phyloP scores from a whole-genome alignment of 225 moss, liverwort and hornwort genomes.

The Anthoceros angustus region DNA sequence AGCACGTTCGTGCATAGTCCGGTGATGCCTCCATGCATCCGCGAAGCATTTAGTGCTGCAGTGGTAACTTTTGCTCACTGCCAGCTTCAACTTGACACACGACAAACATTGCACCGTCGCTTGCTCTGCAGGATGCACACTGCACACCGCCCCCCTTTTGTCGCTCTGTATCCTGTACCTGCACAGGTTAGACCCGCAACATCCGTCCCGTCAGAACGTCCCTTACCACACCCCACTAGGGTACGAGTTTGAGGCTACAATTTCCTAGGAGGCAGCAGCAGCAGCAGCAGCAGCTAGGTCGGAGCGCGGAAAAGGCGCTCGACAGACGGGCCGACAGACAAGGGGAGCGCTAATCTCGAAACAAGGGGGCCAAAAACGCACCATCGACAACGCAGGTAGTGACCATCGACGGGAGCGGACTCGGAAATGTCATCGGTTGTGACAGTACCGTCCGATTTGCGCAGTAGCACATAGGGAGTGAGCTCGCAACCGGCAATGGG shows the following conservation, averaged over 20 bases:
- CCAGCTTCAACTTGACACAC: slow-evolving; percentile 70
- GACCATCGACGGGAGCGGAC: slow-evolving; percentile 69
- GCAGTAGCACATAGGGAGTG: slow-evolving; percentile 84
- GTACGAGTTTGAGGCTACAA: too few relatives aligned
- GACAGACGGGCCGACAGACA: too few relatives aligned
- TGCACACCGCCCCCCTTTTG: slow-evolving; percentile 77
- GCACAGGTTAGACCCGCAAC: slow-evolving; percentile 7
- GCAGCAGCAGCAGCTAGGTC: too few relatives aligned
- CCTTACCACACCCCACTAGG: too few relatives aligned
- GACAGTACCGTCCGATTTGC: slow-evolving; percentile 61
- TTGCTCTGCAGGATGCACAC: slow-evolving; percentile 81
- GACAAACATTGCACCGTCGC: slow-evolving; percentile 95
- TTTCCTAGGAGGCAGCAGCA: too few relatives aligned
- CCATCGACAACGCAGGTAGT: slow-evolving; percentile 88
- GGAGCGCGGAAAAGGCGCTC: too few relatives aligned
- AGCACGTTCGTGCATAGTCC: slow-evolving; percentile 82
- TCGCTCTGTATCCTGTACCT: slow-evolving; percentile 97
- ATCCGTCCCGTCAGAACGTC: too few relatives aligned
- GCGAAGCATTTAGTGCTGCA: slow-evolving; percentile 88
- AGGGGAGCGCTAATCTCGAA: too few relatives aligned
- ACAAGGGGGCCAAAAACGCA: slow-evolving; percentile 14
- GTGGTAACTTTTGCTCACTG: slow-evolving; percentile 84
- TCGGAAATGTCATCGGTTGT: slow-evolving; percentile 93
- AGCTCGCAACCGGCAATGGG: slow-evolving; percentile 99
- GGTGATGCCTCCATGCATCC: slow-evolving; percentile 93